These are phyloP conservation scores for Lotmaria passim DNA, from an alignment of 208 protist species.

Conservation along the genomic window DNA sequence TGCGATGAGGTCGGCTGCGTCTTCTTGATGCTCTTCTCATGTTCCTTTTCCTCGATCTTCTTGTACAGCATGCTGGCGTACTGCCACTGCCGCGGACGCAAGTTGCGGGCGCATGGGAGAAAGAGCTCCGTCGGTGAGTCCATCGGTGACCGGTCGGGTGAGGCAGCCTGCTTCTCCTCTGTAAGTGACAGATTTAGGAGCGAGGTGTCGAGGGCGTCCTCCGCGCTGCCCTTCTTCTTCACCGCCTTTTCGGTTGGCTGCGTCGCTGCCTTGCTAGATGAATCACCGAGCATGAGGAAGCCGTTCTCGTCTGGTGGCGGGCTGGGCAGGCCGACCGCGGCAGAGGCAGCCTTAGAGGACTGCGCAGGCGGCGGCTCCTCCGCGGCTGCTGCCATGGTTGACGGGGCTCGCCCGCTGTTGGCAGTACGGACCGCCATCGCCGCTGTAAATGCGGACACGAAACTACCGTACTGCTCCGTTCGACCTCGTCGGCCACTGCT, in stretches of 20 bases:
- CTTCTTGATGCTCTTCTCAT: background rate
- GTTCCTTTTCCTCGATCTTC: constrained; percentile 3
- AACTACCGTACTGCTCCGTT: background rate
- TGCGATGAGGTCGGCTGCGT: background rate
- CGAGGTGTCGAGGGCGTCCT: background rate
- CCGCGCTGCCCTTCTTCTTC: background rate
- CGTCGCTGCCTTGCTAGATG: background rate
- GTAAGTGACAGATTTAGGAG: background rate
- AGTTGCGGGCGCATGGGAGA: background rate
- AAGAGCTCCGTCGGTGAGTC: constrained; percentile 9
- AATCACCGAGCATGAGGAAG: background rate
- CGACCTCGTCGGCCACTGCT: background rate
- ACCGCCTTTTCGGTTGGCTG: background rate
- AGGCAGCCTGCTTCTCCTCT: background rate
- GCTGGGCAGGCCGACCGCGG: too few species aligned
- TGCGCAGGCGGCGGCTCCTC: too few species aligned
- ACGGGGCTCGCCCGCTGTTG: too few species aligned
- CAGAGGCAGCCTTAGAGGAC: too few species aligned
- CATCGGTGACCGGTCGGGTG: background rate
- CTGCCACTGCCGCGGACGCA: constrained; percentile 18
- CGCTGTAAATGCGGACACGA: background rate
- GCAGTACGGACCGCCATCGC: background rate
- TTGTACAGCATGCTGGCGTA: constrained; percentile 13
- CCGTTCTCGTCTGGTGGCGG: too few species aligned
- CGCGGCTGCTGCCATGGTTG: too few species aligned